Percentiles rank a stretch among this genome's conserved stretches.
Conservation (phyloP, 164 flowering plant species). For the Berberis vulgaris region DNA sequence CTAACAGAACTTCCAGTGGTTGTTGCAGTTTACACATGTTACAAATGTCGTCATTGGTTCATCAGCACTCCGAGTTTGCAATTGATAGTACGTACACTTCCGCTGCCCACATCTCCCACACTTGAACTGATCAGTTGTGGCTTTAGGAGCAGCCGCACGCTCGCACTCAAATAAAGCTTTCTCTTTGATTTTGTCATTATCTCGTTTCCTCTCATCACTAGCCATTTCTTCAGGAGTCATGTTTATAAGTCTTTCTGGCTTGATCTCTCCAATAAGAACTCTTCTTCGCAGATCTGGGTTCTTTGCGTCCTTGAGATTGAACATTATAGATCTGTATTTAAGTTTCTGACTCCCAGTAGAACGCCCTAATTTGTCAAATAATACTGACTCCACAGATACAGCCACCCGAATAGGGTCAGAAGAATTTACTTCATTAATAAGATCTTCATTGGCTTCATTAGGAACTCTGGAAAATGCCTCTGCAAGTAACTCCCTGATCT, state of each 20-base stretch:
- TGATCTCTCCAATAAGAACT: constrained; percentile 65
- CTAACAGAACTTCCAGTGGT: constrained; percentile 91
- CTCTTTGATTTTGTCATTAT: constrained; percentile 59
- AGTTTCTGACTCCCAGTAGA: constrained; percentile 63
- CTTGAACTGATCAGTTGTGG: constrained; percentile 79
- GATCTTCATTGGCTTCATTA: constrained; percentile 47
- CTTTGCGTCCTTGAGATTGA: constrained; percentile 75
- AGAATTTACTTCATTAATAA: constrained; percentile 38
- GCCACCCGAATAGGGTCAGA: constrained; percentile 75
- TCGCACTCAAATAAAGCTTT: constrained; percentile 75
- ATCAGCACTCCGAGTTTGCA: constrained; percentile 98
- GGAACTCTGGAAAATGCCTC: constrained; percentile 70
- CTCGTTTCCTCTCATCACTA: constrained; percentile 49
- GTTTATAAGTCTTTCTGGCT: constrained; percentile 49
- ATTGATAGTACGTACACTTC: constrained; percentile 69
- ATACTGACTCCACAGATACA: constrained; percentile 62
- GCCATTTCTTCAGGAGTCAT: constrained; percentile 88
- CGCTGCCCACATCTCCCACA: constrained; percentile 87
- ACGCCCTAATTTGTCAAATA: constrained; percentile 78
- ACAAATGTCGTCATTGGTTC: constrained; percentile 98
- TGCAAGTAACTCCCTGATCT: constrained; percentile 55
- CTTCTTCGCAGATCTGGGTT: constrained; percentile 87
- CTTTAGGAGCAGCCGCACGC: constrained; percentile 46
- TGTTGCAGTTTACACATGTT: constrained; percentile 79
- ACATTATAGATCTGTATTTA: constrained; percentile 82